phyloP scores from a whole-genome alignment of 768 basidiomycete species.

The Trametes cubensis region DNA sequence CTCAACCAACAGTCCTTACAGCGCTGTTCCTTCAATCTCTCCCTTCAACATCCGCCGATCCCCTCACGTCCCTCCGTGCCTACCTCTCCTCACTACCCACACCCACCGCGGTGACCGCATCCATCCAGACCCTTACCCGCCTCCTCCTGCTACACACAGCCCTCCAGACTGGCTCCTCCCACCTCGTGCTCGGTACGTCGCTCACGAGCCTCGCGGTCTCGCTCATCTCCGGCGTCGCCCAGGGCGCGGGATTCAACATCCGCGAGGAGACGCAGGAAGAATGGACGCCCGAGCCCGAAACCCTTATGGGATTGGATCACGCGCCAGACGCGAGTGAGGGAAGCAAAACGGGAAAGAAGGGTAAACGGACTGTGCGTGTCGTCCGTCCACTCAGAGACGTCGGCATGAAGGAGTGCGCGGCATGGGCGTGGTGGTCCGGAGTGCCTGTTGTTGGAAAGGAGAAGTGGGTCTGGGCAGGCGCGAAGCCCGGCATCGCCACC shows the following conservation, averaged over 20 bases:
- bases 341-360: constrained; percentile 10
- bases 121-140: constrained; percentile 62
- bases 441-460: constrained; percentile 56
- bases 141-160: constrained; percentile 75
- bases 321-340: neutral
- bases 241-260: constrained; percentile 75
- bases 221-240: constrained; percentile 71
- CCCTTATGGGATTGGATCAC: neutral
- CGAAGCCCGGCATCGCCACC: constrained; percentile 60
- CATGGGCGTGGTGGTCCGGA: constrained; percentile 75
- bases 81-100: constrained; percentile 75
- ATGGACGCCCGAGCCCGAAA: constrained; percentile 47
- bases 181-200: constrained; percentile 77
- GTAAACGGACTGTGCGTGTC: constrained; percentile 45
- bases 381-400: constrained; percentile 72
- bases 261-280: constrained; percentile 72
- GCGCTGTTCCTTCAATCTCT: constrained; percentile 29
- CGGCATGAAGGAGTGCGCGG: constrained; percentile 76
- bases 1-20: constrained; percentile 11
- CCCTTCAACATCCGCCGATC: constrained; percentile 23
- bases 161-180: constrained; percentile 59
- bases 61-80: constrained; percentile 40
- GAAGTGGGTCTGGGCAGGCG: constrained; percentile 42
- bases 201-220: constrained; percentile 78
- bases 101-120: constrained; percentile 63